Percentiles rank a stretch among this genome's conserved stretches.
phyloP scores from a whole-genome alignment of 2,329 filamentous ascomycete genomes.

The Xylaria sp. region DNA sequence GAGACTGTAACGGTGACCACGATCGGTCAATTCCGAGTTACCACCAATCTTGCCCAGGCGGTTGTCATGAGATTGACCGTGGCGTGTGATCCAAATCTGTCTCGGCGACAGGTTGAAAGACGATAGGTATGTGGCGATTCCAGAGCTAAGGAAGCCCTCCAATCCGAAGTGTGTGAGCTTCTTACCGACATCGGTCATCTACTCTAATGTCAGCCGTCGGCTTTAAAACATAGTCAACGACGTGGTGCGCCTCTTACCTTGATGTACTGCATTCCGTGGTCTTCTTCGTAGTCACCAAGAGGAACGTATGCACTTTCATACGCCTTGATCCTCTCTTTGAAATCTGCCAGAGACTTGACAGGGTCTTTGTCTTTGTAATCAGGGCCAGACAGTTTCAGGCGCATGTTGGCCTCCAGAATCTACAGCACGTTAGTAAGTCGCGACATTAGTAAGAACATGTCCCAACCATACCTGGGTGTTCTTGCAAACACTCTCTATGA shows the following conservation, averaged over 20 bases:
- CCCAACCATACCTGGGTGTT: slow-evolving; percentile 57
- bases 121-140: slow-evolving; percentile 89
- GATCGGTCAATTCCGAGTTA: slow-evolving; percentile 72
- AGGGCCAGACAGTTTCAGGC: slow-evolving; percentile 87
- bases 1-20: slow-evolving; percentile 72
- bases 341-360: slow-evolving; percentile 75
- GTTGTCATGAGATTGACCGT: slow-evolving; percentile 89
- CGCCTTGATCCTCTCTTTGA: slow-evolving; percentile 84
- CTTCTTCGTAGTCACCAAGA: slow-evolving; percentile 84
- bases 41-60: slow-evolving; percentile 83
- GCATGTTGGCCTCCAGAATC: slow-evolving; percentile 93
- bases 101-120: slow-evolving; percentile 95
- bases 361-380: slow-evolving; percentile 96
- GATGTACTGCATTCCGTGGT: slow-evolving; percentile 87
- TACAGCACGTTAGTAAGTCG: slow-evolving; percentile 27
- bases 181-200: slow-evolving; percentile 94
- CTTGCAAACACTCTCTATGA: slow-evolving; percentile 90
- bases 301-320: slow-evolving; percentile 95
- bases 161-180: slow-evolving; percentile 90
- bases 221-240: neutral
- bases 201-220: slow-evolving; percentile 25
- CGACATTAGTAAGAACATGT: neutral
- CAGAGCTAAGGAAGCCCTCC: slow-evolving; percentile 83
- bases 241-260: slow-evolving; percentile 44
- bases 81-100: slow-evolving; percentile 96